phyloP scores from a whole-genome alignment of 257 asterid genomes.

The Solanum verrucosum region DNA sequence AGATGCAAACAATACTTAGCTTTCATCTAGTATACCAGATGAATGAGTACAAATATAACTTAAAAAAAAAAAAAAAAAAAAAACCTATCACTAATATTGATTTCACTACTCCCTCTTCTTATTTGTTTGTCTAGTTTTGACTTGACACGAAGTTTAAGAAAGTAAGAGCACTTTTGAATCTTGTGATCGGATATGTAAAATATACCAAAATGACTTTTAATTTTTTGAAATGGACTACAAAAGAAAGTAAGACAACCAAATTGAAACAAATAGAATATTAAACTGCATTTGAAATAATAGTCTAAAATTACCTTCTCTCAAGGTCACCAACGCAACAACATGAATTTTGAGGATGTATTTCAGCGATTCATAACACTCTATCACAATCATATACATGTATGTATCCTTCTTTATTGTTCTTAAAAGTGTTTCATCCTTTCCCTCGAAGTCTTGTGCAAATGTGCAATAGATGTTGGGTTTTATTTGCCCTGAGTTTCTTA shows the following conservation, averaged over 20 bases:
- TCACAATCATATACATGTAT: constrained; percentile 70
- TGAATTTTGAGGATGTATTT: constrained; percentile 72
- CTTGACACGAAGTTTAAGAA: background rate
- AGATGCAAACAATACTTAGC: constrained; percentile 50
- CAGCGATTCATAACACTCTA: constrained; percentile 73
- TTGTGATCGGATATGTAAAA: background rate
- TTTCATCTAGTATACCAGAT: constrained; percentile 27
- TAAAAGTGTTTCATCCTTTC: constrained; percentile 46
- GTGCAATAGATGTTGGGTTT: too few relatives aligned
- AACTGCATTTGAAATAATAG: background rate
- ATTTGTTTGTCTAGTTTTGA: background rate
- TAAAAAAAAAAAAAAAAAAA: background rate
- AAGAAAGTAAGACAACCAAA: too few relatives aligned
- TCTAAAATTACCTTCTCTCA: constrained; percentile 61
- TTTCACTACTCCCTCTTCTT: background rate
- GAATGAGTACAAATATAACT: background rate
- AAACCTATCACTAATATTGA: background rate
- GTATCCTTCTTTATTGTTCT: constrained; percentile 59
- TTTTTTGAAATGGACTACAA: too few relatives aligned
- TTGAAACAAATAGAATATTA: background rate
- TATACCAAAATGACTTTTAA: background rate
- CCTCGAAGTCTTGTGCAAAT: constrained; percentile 57
- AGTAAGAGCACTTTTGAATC: too few relatives aligned
- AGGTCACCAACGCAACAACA: constrained; percentile 58
- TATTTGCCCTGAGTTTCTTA: too few relatives aligned